Evolutionary conservation across 2,329 filamentous ascomycete species (phyloP), one percentile per base, ranked within the genome.

Genomic region (Cercospora nicotianae): DNA sequence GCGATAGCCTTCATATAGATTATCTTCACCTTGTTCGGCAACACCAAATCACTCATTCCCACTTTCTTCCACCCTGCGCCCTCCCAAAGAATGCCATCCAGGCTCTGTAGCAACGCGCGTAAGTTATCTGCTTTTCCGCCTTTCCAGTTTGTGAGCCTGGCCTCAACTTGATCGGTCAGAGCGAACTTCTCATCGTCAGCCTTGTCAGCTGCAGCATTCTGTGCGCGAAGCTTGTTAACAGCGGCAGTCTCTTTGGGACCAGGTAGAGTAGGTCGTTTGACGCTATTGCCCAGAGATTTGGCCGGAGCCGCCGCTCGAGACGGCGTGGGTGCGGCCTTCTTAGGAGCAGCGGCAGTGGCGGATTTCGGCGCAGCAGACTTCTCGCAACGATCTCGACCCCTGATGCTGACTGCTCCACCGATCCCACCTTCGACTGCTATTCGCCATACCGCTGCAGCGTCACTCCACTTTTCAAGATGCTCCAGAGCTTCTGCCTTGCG

Each of bases 1-100:
- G 90, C 92, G 85, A 99, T 98, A 5, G 94, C 95, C 87, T 97
- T 97, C 95, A 99, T 98, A 79, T 99, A 99, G 68, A 91, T 85
- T 72, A 99, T 90, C 87, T 99, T 99, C 79, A 98, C 95, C 84
- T 94, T 97, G 73, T 92, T 93, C 36, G 93, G 89, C 86, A 97
- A 87, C 63, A 99, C 91, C 73, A 99, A 80, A 82, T 99, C 95
- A 72, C 94, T 90, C 88, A 99, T 88, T 33, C 93, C 93, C 66
- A 98, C 90, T 83, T 96, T 97, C 83, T 97, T 97, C 95, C 95
- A 99, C 3, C 93, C 93, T 70, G 93, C 92, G 51, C 90, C 90
- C 71, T 92, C 89, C 95, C 95, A 99, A 30, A 99, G 85, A 30
- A 99, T 93, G 45, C 85, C 87, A 76, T 99, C 94, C 74, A 99